Percentiles rank a stretch among this genome's conserved stretches.
Conservation (phyloP, 495 filamentous ascomycete genomes). For the Penicillium robsamsonii region DNA sequence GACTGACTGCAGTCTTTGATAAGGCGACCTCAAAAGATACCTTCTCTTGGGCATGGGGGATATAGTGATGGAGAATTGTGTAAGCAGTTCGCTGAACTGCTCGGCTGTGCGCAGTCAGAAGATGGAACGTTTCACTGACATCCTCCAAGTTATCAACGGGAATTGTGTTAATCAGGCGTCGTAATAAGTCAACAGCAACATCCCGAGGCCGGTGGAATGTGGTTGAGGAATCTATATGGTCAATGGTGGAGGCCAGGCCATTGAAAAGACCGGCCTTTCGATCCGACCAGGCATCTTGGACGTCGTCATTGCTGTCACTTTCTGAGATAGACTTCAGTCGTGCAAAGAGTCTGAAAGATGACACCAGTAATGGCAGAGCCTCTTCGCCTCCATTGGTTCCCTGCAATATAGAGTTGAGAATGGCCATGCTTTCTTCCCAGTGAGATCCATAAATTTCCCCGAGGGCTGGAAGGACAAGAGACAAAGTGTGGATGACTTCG, state of each 20-base stretch:
- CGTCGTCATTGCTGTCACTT: slow-evolving; percentile 76
- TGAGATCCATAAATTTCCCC: slow-evolving; percentile 78
- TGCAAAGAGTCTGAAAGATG: slow-evolving; percentile 69
- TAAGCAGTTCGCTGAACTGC: slow-evolving; percentile 79
- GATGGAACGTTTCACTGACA: slow-evolving; percentile 60
- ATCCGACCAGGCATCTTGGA: slow-evolving; percentile 67
- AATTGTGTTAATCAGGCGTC: slow-evolving; percentile 59
- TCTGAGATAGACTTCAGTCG: slow-evolving; percentile 54
- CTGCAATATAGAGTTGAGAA: slow-evolving; percentile 55
- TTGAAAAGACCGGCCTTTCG: slow-evolving; percentile 46
- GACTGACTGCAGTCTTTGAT: slow-evolving; percentile 63
- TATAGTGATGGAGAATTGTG: slow-evolving; percentile 69
- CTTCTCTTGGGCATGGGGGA: slow-evolving; percentile 76
- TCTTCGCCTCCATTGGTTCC: slow-evolving; percentile 43
- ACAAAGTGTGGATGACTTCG: slow-evolving; percentile 61
- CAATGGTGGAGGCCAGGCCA: slow-evolving; percentile 54
- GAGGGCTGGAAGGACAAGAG: slow-evolving; percentile 65
- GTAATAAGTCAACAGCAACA: slow-evolving; percentile 67
- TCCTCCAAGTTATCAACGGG: slow-evolving; percentile 55
- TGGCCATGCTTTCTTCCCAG: slow-evolving; percentile 68
- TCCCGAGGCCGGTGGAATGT: slow-evolving; percentile 60
- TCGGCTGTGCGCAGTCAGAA: slow-evolving; percentile 72
- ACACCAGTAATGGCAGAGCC: slow-evolving; percentile 59
- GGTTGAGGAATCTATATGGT: slow-evolving; percentile 44
- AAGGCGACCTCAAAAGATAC: slow-evolving; percentile 78